Evolutionary conservation across 2,329 filamentous ascomycete species (phyloP).

Genomic region (Cercospora nicotianae): DNA sequence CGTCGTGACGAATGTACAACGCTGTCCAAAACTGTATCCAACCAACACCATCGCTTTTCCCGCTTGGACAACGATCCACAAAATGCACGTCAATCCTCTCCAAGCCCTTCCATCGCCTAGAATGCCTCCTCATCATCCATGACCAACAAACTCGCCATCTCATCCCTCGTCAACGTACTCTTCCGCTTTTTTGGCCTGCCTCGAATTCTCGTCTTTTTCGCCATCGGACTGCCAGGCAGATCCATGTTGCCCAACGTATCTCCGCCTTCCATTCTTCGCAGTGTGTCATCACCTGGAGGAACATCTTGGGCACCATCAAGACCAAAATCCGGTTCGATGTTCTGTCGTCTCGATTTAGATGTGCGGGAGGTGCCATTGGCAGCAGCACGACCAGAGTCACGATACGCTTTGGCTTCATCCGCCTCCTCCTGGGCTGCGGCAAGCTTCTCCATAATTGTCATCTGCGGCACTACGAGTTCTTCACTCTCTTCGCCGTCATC

Average conservation of each 20-base stretch:
- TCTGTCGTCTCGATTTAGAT: constrained; percentile 6
- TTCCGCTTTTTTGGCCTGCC: constrained; percentile 64
- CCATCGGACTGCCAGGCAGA: constrained; percentile 38
- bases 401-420: constrained; percentile 43
- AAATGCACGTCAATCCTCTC: background rate
- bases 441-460: constrained; percentile 51
- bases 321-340: constrained; percentile 18
- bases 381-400: constrained; percentile 9
- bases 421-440: constrained; percentile 47
- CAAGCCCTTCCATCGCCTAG: background rate
- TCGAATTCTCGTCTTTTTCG: constrained; percentile 51
- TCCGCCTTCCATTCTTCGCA: constrained; percentile 17
- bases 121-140: constrained; percentile 11
- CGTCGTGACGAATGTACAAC: background rate
- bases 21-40: background rate
- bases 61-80: background rate
- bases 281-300: constrained; percentile 26
- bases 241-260: constrained; percentile 42
- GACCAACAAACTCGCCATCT: constrained; percentile 61
- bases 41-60: background rate
- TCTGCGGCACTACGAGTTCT: constrained; percentile 28
- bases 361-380: background rate
- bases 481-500: constrained; percentile 40
- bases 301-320: constrained; percentile 33
- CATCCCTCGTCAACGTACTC: constrained; percentile 74